Base-by-base conservation (phyloP, 1,284 basidiomycete species). In the Gomphus bonarii region DNA sequence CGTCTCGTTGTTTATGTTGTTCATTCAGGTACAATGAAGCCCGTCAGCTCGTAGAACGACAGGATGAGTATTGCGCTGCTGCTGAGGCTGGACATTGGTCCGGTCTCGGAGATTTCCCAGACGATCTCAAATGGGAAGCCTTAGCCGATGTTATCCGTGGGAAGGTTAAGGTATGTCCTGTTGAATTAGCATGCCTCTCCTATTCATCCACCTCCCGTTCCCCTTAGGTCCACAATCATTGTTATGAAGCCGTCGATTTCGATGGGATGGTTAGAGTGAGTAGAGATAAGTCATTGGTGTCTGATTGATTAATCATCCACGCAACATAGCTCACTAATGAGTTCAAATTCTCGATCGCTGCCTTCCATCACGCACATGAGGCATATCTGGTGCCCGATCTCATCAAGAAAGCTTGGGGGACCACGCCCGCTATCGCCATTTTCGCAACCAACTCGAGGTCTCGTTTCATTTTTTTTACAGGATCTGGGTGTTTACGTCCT, bases 101-200 rank as follows among this genome's bases (percentile, higher is more conserved):
- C 28, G 74, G 70, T 14, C 70, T 85, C 7, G 78, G 75, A 30
- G 70, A 76, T 1, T 91, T 88, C 69, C 91, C 91, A 0, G 80
- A 88, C 30, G 81, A 82, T 55, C 70, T 93, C 22, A 79, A 88
- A 63, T 90, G 86, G 81, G 91, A 94, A 67, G 78, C 84, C 1
- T 71, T 94, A 11, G 85, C 91, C 0, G 91, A 94, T 61, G 82
- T 92, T 2, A 71, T 95, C 30, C 74, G 92, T 62, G 89, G 88
- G 6, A 76, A 76, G 58, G 74, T 85, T 62, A 88, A 87, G 73
- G 83, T 84, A 60, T 67, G 64, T 55, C 33, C 1, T 30, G 25
- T 78, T 31, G 73, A 75, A 9, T 76, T 77, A 43, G 25, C 11
- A 12, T 38, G 33, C 20, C 18, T 14, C 3, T 44, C 28, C 44